A percentile compares a stretch with the other conserved stretches of the same genome.
phyloP scores from a whole-genome alignment of 148 eudicot genomes.

The Rhododendron griersonianum region DNA sequence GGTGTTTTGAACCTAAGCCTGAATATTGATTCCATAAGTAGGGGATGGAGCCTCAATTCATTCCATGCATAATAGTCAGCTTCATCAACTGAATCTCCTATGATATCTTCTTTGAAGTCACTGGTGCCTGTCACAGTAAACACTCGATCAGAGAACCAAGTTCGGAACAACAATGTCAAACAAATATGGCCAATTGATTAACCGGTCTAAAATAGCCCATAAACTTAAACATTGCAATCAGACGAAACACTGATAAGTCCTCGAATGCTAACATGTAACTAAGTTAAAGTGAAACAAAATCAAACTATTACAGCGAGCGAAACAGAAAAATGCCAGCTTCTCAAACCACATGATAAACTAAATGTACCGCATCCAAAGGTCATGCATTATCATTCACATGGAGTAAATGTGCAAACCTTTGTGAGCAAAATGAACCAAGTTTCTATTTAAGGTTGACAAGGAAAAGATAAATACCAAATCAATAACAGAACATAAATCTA shows the following conservation, averaged over 20 bases:
- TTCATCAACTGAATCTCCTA: conserved; percentile 49
- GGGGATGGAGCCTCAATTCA: conserved; percentile 87
- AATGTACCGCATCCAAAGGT: neutral
- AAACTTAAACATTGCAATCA: neutral
- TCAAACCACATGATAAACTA: neutral
- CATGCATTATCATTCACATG: neutral
- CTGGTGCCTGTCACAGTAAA: conserved; percentile 19
- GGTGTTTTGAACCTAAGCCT: conserved; percentile 87
- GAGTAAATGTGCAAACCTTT: neutral
- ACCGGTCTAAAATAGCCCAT: neutral
- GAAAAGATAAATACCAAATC: neutral
- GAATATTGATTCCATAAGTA: conserved; percentile 71
- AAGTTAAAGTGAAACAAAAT: neutral
- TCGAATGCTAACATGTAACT: neutral
- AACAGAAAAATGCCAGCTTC: neutral
- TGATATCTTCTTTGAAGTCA: conserved; percentile 29
- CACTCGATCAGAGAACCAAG: neutral
- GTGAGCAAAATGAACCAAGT: neutral
- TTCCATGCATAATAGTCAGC: conserved; percentile 77
- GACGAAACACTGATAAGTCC: neutral
- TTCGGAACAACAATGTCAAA: neutral
- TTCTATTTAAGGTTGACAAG: neutral
- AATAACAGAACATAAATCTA: neutral
- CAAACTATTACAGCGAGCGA: neutral
- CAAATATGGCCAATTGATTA: neutral